Percentiles rank a stretch among this genome's conserved stretches.
Conservation (phyloP, 2,329 filamentous ascomycete genomes). For the Arthrinium puccinioides region DNA sequence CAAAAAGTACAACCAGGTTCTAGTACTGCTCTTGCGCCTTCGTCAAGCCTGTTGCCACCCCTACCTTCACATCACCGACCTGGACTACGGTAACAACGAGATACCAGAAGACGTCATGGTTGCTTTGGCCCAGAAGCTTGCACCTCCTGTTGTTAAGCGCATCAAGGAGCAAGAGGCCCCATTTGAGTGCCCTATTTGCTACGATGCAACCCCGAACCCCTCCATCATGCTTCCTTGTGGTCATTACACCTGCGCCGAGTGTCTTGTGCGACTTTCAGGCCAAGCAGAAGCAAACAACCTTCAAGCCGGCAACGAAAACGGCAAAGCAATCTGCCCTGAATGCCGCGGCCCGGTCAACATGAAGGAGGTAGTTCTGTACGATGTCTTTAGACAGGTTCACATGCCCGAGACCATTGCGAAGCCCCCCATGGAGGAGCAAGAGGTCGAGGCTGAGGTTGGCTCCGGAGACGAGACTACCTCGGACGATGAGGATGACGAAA, state of each 20-base stretch:
- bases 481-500: conserved; percentile 20
- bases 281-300: conserved; percentile 45
- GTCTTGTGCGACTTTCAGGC: conserved; percentile 63
- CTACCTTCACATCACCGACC: conserved; percentile 50
- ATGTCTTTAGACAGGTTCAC: conserved; percentile 66
- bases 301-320: conserved; percentile 51
- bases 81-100: conserved; percentile 33
- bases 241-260: conserved; percentile 72
- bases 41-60: conserved; percentile 77
- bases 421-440: background rate
- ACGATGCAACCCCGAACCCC: conserved; percentile 67
- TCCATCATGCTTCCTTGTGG: conserved; percentile 78
- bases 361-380: conserved; percentile 65
- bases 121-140: conserved; percentile 47
- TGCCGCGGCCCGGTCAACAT: conserved; percentile 64
- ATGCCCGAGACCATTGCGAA: conserved; percentile 43
- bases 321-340: conserved; percentile 61
- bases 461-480: conserved; percentile 23
- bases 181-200: conserved; percentile 79
- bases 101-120: conserved; percentile 34
- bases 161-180: conserved; percentile 46
- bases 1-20: conserved; percentile 69
- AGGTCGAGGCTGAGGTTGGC: conserved; percentile 13
- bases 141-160: conserved; percentile 54
- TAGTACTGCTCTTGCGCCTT: conserved; percentile 73